Base-by-base conservation (phyloP, 1,284 basidiomycete species). In the Phellinidium pouzarii region DNA sequence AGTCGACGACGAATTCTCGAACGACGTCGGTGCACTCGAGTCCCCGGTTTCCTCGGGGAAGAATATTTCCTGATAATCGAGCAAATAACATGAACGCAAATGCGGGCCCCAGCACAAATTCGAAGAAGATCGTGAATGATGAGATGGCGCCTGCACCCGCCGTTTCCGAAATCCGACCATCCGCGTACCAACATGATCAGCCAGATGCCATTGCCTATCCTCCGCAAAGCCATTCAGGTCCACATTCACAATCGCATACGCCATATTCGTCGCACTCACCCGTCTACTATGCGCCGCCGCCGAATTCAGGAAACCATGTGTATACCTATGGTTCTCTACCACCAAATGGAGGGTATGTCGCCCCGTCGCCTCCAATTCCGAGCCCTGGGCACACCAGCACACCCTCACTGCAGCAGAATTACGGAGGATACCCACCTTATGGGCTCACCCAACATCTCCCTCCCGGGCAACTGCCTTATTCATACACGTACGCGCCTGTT, bases 21-120 rank as follows among this genome's bases (percentile, higher is more conserved):
- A 48, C 44, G 20, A 53, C 51, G 20, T 57, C 55, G 22, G 51
- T 53, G 4, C 55, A 57, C 19, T 57, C 55, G 11, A 57, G 55
- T 38, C 55, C 55, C 9, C 44, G 44, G n/a, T 22, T 48, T 20
- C 41, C 40, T 4, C 46, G 55, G 25, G 55, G 55, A 12, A 48
- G 55, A 26, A 38, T 47, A 22, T 37, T 57, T 14, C 52, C 55
- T 9, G 52, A 57, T 9, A 52, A 57, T 12, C 44, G 19, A n/a
- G 19, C 37, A 11, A 20, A 20, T 17, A 23, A n/a, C 20, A n/a
- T 23, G 22, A 11, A 40, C 19, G 2, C 37, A 17, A 27, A 14
- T 38, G 29, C 31, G 17, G 43, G 41, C 14, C 44, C 43, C 26
- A 54, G 47, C 42, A 43, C 38, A 9, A 37, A 19, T 26, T 3